Evolutionary conservation across 352 stramenopile species (phyloP).

Genomic region (Pythium periplocum): DNA sequence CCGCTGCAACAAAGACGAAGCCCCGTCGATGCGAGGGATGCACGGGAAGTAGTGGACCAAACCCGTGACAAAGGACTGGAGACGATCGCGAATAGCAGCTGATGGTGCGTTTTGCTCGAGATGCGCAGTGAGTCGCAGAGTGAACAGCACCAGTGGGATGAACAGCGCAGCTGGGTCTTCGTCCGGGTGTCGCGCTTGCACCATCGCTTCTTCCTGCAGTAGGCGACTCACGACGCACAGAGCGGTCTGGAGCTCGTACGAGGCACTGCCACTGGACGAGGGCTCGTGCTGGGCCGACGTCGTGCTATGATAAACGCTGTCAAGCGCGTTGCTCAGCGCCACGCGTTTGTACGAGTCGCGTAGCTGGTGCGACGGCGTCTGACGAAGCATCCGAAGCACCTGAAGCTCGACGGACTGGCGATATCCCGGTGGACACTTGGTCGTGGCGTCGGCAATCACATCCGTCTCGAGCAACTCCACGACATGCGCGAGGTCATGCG

Average conservation of each 20-base stretch:
- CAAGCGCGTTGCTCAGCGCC: slow-evolving; percentile 42
- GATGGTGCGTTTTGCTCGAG: no score
- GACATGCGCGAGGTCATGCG: slow-evolving; percentile 42
- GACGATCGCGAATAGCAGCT: no score
- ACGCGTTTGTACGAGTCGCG: slow-evolving; percentile 50
- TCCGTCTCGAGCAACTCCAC: slow-evolving; percentile 41
- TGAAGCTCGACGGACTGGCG: slow-evolving; percentile 40
- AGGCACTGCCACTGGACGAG: slow-evolving; percentile 11
- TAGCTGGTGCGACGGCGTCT: slow-evolving; percentile 20
- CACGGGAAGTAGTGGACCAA: neutral
- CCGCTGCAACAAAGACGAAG: no score
- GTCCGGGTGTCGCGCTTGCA: neutral
- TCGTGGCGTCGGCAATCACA: slow-evolving; percentile 30
- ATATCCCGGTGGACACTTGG: slow-evolving; percentile 26
- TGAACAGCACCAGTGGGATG: no score
- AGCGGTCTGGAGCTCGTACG: slow-evolving; percentile 26
- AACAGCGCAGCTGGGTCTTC: no score
- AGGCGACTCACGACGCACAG: slow-evolving; percentile 33
- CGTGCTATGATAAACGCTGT: no score
- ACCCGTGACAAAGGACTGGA: no score
- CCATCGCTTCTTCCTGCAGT: slow-evolving; percentile 36
- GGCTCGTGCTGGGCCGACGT: no score
- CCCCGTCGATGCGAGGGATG: neutral
- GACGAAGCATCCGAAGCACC: slow-evolving; percentile 36
- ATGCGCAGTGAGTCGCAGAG: no score